Evolutionary conservation across 352 stramenopile genomes (phyloP), one percentile per base, ranked within the genome.

Genomic region (Phytophthora vignae): DNA sequence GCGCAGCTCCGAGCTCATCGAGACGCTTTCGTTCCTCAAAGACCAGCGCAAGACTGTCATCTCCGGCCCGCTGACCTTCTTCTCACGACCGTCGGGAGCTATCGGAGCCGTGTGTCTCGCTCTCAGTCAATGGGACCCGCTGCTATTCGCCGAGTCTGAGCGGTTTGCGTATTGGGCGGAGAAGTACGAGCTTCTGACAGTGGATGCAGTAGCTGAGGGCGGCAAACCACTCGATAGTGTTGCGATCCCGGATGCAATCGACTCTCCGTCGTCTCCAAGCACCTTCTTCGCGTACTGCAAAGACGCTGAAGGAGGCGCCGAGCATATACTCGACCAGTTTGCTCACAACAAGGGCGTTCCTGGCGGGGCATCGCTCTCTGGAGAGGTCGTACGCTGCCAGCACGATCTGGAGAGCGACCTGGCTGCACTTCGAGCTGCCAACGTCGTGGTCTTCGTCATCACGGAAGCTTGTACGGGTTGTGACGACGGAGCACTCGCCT

Each of bases 11-110:
- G 44, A 64, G 15, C 61, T 88, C 7, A 73, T 88, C 38, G 77
- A 81, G 33, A 81, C 81, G 12, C 50, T 86, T 40, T 87, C 83
- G 42, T 87, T 81, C 55, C 73, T 88, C 50, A 88, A 90, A 21
- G 83, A 87, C 29, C 76, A 54, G 9, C 58, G 77, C 10, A 85
- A 83, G 50, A 49, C 63, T 2, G 64, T 90, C 44, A 56, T 84
- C 4, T 78, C 74, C 1, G 80, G 78, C 0, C 76, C 80, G 3
- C 53, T 88, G 40, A 78, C 60, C 4, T 81, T 81, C 66, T 85
- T 79, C 57, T 76, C 68, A 9, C 69, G 74, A 10, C 83, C 81
- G 15, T 85, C 78, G 14, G 83, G 83, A 0, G 80, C 78, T 7
- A 57, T 85, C 11, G 81, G 81, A 0, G 83, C 82, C 12, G 74